A percentile compares a stretch with the other conserved stretches of the same genome.
Conservation (phyloP, 176 grass and related monocot genomes). For the Rhipidocladum racemiflorum region DNA sequence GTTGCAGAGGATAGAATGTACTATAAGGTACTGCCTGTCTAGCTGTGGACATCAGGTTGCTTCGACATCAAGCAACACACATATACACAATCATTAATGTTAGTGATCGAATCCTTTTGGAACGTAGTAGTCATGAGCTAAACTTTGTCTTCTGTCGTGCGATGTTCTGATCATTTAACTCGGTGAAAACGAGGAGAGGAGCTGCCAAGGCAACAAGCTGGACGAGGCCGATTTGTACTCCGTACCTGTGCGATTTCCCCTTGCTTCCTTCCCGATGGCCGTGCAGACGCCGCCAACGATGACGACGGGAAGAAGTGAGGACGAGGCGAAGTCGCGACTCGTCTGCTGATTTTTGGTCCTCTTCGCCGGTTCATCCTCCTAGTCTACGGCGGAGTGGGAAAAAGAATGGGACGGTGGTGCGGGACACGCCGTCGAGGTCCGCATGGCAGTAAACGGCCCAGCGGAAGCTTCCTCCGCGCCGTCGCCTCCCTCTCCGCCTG, state of each 20-base stretch:
- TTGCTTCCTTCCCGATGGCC: not conserved
- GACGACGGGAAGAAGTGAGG: not conserved
- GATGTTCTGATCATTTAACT: not conserved
- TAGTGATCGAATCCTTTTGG: not conserved
- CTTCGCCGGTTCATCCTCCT: not conserved
- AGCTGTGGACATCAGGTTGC: not conserved
- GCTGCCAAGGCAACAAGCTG: not conserved
- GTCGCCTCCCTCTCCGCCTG: not conserved
- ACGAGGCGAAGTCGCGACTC: not conserved
- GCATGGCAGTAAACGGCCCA: not conserved
- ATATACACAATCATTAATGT: not conserved
- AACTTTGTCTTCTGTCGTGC: not conserved
- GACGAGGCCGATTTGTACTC: not conserved
- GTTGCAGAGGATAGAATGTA: not conserved
- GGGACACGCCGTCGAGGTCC: not conserved
- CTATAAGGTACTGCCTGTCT: not conserved
- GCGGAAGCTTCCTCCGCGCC: not conserved
- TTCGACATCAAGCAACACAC: not conserved
- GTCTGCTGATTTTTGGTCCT: not conserved
- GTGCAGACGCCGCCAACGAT: not conserved
- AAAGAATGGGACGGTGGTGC: not conserved
- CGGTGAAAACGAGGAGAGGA: not conserved
- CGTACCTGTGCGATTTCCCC: not conserved
- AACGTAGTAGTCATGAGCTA: not conserved
- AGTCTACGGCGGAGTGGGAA: not conserved